Evolutionary conservation across 768 basidiomycete genomes (phyloP), one percentile per base, ranked within the genome.

Genomic region (Leccinellum rugosiceps): DNA sequence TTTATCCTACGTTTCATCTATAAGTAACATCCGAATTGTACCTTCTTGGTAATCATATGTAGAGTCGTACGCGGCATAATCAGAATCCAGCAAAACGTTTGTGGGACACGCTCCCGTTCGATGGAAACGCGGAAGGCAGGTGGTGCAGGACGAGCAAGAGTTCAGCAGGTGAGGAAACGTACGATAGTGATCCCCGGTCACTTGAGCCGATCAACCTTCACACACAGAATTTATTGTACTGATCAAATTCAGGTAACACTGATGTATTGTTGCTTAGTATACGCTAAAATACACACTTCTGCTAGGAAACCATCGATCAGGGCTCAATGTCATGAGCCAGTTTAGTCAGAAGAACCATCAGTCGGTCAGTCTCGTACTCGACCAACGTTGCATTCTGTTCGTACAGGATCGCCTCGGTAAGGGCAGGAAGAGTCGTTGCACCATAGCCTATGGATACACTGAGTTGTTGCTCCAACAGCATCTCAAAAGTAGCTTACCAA

Each of bases 361-460:
- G 73, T 50, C 88, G 80, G 11, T 71, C 68, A 11, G 81, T 80
- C 68, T 94, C 91, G 60, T 81, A 70, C 58, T 81, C 66, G 2
- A 86, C 86, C 60, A 86, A 68, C 0, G 82, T 84, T 13, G 72
- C 71, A 64, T 90, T 85, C 64, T 82, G 77, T 53, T 93, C 90
- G 38, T 84, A 78, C 23, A 82, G 78, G 62, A 94, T 80, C 0
- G 91, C 82, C 68, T 95, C 92, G 0, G 85, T 87, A 28, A 94
- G 74, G 15, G 79, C 90, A 2, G 92, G 93, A 58, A 94, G 77
- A 0, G 91, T 91, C 1, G 92, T 93, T 3, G 92, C 89, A 6
- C 91, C 91, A 64, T 92, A 91, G 5, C 89, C 88, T 90, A 19
- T 35, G 45, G 35, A 55, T 9, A 31, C 32, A 8, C 32, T 52